A percentile compares a stretch with the other conserved stretches of the same genome.
phyloP scores from a whole-genome alignment of 2,329 filamentous ascomycete species.

The Sporothrix globosa region DNA sequence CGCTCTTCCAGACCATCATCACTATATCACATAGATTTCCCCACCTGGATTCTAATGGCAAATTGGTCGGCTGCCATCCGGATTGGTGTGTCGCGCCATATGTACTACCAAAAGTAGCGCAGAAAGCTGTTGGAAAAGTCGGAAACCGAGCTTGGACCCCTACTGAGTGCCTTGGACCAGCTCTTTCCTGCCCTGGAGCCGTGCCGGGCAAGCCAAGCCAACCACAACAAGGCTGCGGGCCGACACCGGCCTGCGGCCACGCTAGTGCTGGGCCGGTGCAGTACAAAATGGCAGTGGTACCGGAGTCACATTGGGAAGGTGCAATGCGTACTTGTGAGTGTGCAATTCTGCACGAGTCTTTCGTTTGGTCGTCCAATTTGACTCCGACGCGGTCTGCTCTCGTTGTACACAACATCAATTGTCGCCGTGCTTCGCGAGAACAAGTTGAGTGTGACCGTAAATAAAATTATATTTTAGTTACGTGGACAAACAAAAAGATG shows the following conservation, averaged over 20 bases:
- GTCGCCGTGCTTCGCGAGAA: too few species aligned
- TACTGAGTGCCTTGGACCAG: not conserved
- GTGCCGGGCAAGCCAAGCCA: constrained; percentile 24
- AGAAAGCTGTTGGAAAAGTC: not conserved
- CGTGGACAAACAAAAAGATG: too few species aligned
- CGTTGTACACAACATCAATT: not conserved
- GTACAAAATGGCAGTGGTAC: constrained; percentile 14
- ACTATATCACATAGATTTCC: too few species aligned
- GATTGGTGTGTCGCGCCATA: not conserved
- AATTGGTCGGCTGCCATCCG: not conserved
- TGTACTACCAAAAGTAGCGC: not conserved
- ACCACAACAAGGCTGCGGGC: constrained; percentile 25
- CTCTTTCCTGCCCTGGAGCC: constrained; percentile 23
- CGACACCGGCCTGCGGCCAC: constrained; percentile 27
- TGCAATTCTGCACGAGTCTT: not conserved
- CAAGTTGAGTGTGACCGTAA: too few species aligned
- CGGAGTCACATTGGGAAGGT: constrained; percentile 25
- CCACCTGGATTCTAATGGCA: too few species aligned
- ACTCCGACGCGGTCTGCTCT: not conserved
- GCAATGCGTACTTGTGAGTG: not conserved
- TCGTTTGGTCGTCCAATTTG: too few species aligned
- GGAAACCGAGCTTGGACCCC: not conserved
- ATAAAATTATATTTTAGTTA: too few species aligned
- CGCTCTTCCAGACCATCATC: too few species aligned
- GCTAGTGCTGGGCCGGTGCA: constrained; percentile 17